These are phyloP conservation scores for Onygenales sp. DNA, from an alignment of 2,329 filamentous ascomycete genomes.

Conservation along the genomic window DNA sequence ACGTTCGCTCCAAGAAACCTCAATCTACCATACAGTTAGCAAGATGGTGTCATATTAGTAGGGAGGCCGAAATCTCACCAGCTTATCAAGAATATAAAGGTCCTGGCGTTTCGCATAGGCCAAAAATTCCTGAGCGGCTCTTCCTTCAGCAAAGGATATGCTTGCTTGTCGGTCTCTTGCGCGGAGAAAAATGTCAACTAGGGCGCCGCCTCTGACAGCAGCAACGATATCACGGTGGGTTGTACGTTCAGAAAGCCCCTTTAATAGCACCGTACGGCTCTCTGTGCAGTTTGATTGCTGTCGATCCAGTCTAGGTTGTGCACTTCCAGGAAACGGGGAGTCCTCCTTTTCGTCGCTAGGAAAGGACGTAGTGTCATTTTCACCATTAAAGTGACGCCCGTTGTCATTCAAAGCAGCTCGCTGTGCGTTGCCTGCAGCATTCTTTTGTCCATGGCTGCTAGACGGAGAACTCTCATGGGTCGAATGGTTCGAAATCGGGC, in stretches of 20 bases:
- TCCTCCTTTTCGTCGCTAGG: slow-evolving; percentile 19
- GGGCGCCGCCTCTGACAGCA: slow-evolving; percentile 57
- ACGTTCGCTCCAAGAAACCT: slow-evolving; percentile 59
- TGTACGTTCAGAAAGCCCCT: slow-evolving; percentile 51
- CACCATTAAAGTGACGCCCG: slow-evolving; percentile 10
- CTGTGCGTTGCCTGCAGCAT: neutral
- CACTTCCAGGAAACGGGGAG: slow-evolving; percentile 6
- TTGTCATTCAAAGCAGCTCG: neutral
- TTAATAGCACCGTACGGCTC: slow-evolving; percentile 43
- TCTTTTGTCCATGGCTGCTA: neutral
- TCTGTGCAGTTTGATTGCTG: slow-evolving; percentile 10
- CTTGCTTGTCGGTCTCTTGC: slow-evolving; percentile 49
- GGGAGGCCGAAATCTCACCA: slow-evolving; percentile 39
- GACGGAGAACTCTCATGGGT: neutral
- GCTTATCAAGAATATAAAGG: slow-evolving; percentile 59
- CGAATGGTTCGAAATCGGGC: neutral
- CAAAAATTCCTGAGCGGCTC: slow-evolving; percentile 56
- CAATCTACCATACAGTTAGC: slow-evolving; percentile 43
- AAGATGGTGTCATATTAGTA: neutral
- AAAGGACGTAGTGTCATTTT: slow-evolving; percentile 17
- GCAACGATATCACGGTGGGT: slow-evolving; percentile 58
- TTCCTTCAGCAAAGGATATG: slow-evolving; percentile 60
- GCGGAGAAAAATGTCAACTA: slow-evolving; percentile 60
- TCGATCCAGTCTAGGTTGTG: slow-evolving; percentile 12
- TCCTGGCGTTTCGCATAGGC: slow-evolving; percentile 55